Conservation (phyloP, 1,284 basidiomycete genomes). For the Rhizopogon hawkerae region DNA sequence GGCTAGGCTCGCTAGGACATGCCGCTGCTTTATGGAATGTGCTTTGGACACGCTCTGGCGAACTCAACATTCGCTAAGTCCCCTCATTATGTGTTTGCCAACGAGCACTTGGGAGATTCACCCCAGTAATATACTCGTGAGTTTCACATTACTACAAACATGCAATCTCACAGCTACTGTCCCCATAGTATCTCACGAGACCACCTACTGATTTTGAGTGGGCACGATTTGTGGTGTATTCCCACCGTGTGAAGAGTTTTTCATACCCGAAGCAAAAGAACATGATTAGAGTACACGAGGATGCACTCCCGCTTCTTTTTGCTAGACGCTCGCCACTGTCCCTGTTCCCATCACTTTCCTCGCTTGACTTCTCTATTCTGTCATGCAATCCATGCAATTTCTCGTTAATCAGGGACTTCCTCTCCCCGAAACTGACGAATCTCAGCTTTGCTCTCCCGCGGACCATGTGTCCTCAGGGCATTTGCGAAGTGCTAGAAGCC, state of each 20-base stretch:
- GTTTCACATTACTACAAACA: constrained; percentile 4
- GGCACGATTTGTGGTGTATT: constrained; percentile 17
- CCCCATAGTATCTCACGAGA: constrained; percentile 17
- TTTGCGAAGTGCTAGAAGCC: constrained; percentile 19
- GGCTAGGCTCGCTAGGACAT: constrained; percentile 22
- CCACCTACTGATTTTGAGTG: constrained; percentile 17
- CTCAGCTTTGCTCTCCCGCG: constrained; percentile 21
- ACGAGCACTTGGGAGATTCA: constrained; percentile 18
- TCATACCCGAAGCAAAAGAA: constrained; percentile 18
- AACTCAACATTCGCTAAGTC: constrained; percentile 23
- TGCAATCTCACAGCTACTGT: constrained; percentile 6
- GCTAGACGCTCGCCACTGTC: constrained; percentile 15
- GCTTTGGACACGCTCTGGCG: constrained; percentile 25
- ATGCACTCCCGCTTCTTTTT: constrained; percentile 15
- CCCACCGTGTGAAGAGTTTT: constrained; percentile 19
- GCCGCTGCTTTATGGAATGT: constrained; percentile 22
- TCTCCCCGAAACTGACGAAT: constrained; percentile 18
- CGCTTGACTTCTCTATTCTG: constrained; percentile 22
- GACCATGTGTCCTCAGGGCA: constrained; percentile 12
- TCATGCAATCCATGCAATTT: constrained; percentile 17
- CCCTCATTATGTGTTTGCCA: constrained; percentile 25
- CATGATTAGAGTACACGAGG: constrained; percentile 21
- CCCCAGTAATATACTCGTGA: constrained; percentile 18
- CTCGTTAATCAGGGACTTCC: constrained; percentile 14
- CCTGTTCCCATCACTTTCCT: constrained; percentile 21